These are phyloP conservation scores for Fonsecaea multimorphosa DNA, from an alignment of 2,329 filamentous ascomycete genomes.

Conservation along the genomic window DNA sequence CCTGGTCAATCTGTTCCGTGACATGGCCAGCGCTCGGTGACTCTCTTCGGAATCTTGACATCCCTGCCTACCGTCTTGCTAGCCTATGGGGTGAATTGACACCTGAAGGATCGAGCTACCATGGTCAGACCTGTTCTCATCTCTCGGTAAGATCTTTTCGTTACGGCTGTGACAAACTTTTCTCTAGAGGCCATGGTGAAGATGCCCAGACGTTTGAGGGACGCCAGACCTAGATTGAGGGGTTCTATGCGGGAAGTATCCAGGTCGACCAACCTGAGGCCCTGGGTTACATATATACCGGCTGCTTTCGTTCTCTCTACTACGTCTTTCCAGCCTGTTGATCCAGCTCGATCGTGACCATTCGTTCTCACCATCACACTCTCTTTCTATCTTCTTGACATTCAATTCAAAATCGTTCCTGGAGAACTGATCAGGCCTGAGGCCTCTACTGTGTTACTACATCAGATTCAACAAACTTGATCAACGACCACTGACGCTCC, in stretches of 20 bases:
- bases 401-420: conserved; percentile 27
- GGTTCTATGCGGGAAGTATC: not conserved
- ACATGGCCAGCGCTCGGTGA: conserved; percentile 9
- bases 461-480: conserved; percentile 1
- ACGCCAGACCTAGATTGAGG: not conserved
- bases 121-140: not conserved
- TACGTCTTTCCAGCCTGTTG: conserved; percentile 14
- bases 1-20: conserved; percentile 4
- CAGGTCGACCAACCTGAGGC: not conserved
- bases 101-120: not conserved
- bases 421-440: conserved; percentile 29
- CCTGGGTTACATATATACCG: conserved; percentile 13
- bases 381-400: conserved; percentile 17
- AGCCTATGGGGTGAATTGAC: conserved; percentile 2
- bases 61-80: not conserved
- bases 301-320: not conserved
- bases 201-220: not conserved
- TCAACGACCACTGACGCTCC: conserved; percentile 3
- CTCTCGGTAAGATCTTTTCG: not conserved
- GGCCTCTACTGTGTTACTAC: conserved; percentile 16
- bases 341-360: conserved; percentile 17
- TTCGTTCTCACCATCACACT: not conserved
- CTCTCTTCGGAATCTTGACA: conserved; percentile 11
- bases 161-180: not conserved
- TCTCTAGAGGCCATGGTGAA: not conserved